Base-by-base conservation (phyloP, 176 grass and related monocot genomes). In the Aegilops longissima region DNA sequence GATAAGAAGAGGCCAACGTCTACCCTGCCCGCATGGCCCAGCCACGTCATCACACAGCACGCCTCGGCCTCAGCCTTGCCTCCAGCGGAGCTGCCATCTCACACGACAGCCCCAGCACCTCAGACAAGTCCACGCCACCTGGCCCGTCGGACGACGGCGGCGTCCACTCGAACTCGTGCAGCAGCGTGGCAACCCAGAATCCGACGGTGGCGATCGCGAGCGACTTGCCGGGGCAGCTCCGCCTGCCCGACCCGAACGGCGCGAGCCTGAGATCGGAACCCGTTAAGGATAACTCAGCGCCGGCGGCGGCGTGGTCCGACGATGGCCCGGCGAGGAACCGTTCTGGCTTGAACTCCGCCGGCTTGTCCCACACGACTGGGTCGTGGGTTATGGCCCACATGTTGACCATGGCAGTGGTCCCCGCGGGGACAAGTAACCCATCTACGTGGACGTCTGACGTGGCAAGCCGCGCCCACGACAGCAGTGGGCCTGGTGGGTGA, bases 381-480 rank as follows among this genome's bases (percentile, higher is more conserved):
- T 97, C 92, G 2, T 85, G 92, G 12, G 95, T 86, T 9, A 97
- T 97, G 80, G 92, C 95, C 95, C 95, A 97, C 95, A 97, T 97
- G 90, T 97, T 97, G 11, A 97, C 95, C 90, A 97, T 92, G 29
- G 90, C 92, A 8, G 90, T 94, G 51, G 95, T 97, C 5, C 95
- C 95, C 0, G 86, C 84, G 5, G 95, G 95, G 0, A 97, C 23
- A 3, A 88, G 61, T 33, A 39, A 5, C 3, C 92, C 92, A 54
- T 58, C 90, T 0, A 94, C 82, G 21, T 40, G 34, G 2, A 75
- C 89, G 54, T 97, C 95, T 13, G 90, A 87, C 9, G 88, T 93
- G 71, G 92, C 90, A 0, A 97, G 90, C 0, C 95, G 92, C 0
- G 95, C 92, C 95, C 95, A 97, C 3, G 95, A 97, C 8, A 97